Base-by-base conservation (phyloP, 2,329 filamentous ascomycete species). In the Claviceps capensis region DNA sequence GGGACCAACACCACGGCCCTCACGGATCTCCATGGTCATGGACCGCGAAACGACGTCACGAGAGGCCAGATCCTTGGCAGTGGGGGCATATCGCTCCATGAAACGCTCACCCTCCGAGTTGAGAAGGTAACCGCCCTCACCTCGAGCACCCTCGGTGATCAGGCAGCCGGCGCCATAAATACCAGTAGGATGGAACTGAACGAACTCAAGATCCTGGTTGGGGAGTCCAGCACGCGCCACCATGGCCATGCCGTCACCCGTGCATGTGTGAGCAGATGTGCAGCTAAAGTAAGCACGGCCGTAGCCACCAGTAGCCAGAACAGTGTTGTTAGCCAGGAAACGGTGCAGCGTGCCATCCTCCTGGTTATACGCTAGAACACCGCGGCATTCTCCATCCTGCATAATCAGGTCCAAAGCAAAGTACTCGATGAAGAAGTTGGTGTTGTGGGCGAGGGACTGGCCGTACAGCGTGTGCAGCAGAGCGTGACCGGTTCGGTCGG, bases 401-500 rank as follows among this genome's bases (percentile, higher is more conserved):
- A 97, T 97, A 64, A 98, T 86, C 71, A 97, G 75, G 68, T 97
- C 93, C 60, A 95, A 80, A 62, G 90, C 93, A 69, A 97, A 98
- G 79, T 90, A 97, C 73, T 97, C 93, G 70, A 98, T 96, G 74
- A 98, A 97, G 80, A 96, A 98, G 78, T 96, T 96, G 66, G 91
- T 96, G 79, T 96, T 95, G 79, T 97, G 89, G 67, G 88, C 80
- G 56, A 97, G 81, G 51, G 90, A 96, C 76, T 96, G 91, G 63
- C 93, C 93, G 73, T 97, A 98, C 59, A 98, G 86, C 26, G 93
- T 98, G 79, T 98, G 93, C 50, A 98, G 82, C 60, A 98, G 86
- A 64, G 93, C 93, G 73, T 98, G 93, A 58, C 93, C 93, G 57
- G 93, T 97, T 78, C 91, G 81, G 70, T 98, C 93, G 61, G 91